Percentiles rank a stretch among this genome's conserved stretches.
These are phyloP conservation scores for Sphagnum magellanicum DNA, from an alignment of 228 moss, liverwort and hornwort genomes.

Conservation along the genomic window DNA sequence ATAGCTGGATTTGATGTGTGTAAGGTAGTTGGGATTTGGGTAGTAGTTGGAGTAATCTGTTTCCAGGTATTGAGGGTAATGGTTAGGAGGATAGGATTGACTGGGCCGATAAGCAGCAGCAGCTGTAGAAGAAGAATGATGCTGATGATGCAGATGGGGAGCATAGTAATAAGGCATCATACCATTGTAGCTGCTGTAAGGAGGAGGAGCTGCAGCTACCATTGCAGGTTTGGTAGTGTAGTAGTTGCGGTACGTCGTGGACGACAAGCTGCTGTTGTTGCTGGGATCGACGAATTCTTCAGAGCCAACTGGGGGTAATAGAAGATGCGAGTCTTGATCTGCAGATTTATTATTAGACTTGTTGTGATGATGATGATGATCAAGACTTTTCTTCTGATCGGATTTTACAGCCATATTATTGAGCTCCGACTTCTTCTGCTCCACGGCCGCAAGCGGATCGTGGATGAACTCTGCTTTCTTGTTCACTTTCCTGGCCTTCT, in stretches of 20 bases:
- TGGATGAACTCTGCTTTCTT: constrained; percentile 12
- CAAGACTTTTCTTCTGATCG: too few relatives aligned
- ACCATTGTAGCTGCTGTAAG: too few relatives aligned
- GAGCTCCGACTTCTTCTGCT: background rate
- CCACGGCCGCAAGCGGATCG: constrained; percentile 1
- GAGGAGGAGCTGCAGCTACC: too few relatives aligned
- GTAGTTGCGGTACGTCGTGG: background rate
- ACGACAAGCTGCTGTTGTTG: background rate
- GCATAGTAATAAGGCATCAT: too few relatives aligned
- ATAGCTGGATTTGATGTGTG: background rate
- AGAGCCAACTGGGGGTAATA: too few relatives aligned
- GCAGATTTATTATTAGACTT: too few relatives aligned
- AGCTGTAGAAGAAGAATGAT: too few relatives aligned
- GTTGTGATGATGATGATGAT: too few relatives aligned
- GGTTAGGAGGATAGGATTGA: constrained; percentile 1
- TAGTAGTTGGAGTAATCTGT: background rate
- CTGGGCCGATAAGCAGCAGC: background rate
- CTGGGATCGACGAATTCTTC: background rate
- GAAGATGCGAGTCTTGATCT: too few relatives aligned
- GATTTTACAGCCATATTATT: background rate
- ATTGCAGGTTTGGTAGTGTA: too few relatives aligned
- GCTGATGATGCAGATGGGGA: too few relatives aligned
- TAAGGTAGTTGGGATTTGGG: background rate
- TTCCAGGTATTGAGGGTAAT: background rate
- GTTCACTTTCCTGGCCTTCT: background rate